A percentile compares a stretch with the other conserved stretches of the same genome.
These are phyloP conservation scores for Brettanomyces bruxellensis DNA, from an alignment of 805 yeast species.

Conservation along the genomic window DNA sequence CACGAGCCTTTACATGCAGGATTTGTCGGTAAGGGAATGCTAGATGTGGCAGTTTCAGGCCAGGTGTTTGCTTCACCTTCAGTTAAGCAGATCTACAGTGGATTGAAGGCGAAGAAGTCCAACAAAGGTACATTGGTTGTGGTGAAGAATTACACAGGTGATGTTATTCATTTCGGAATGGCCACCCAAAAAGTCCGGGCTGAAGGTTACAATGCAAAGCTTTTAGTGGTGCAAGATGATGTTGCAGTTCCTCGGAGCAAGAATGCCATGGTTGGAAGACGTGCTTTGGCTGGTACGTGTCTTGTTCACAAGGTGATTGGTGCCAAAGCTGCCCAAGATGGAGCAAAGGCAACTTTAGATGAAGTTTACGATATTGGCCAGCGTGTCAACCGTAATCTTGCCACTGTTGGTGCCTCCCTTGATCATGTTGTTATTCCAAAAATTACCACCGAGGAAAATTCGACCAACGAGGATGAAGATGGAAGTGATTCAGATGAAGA, in stretches of 20 bases:
- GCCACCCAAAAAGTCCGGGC: conserved; percentile 85
- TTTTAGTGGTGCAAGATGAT: conserved; percentile 81
- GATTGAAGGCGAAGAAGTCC: conserved; percentile 47
- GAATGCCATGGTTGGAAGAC: conserved; percentile 86
- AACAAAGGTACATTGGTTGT: conserved; percentile 64
- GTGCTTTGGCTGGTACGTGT: conserved; percentile 90
- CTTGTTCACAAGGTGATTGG: conserved; percentile 82
- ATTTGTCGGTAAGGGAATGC: conserved; percentile 72
- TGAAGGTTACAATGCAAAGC: conserved; percentile 61
- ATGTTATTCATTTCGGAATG: conserved; percentile 83
- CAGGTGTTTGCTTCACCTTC: conserved; percentile 86
- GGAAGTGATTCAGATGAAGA: conserved; percentile 28
- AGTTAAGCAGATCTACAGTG: conserved; percentile 74
- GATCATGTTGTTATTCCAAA: conserved; percentile 82
- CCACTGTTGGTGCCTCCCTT: conserved; percentile 82
- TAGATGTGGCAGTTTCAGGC: conserved; percentile 87
- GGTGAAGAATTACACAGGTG: conserved; percentile 93
- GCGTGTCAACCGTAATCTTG: conserved; percentile 53
- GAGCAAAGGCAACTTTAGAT: conserved; percentile 32
- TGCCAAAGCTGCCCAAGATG: conserved; percentile 34
- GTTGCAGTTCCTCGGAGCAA: conserved; percentile 89
- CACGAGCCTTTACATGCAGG: conserved; percentile 95
- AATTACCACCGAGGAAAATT: conserved; percentile 1
- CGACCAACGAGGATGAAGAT: conserved; percentile 38
- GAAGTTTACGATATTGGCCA: conserved; percentile 52